Base-by-base conservation (phyloP, 2,329 filamentous ascomycete genomes). In the Sporothrix euskadiensis region DNA sequence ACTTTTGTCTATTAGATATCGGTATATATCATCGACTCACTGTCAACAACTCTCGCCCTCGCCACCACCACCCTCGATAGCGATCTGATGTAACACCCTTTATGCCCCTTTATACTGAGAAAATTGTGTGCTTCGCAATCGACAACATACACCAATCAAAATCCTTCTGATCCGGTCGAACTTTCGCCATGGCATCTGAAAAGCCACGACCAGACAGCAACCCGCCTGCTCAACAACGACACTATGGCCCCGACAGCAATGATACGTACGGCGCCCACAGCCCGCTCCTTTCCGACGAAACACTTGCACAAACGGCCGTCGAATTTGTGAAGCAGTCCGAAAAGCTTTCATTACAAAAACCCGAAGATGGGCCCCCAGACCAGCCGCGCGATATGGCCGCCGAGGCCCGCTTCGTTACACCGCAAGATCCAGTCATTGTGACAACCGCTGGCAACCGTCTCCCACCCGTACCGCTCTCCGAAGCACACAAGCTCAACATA, bases 401-500 rank as follows among this genome's bases (percentile, higher is more conserved):
- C 68, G 85, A 90, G 78, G 91, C 91, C 41, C 86, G 82, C n/a
- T 89, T 87, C 75, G 82, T 91, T 44, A 94, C 92, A 0, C 87
- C 90, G 0, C 88, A 91, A 68, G 92, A 94, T 79, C 88, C 91
- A 0, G 88, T 94, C 19, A 88, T 94, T 63, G 83, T 90, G 71
- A 93, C 91, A 0, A 86, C 87, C 16, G 88, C 91, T 79, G 91
- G 91, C 41, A 85, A 87, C 65, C 84, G 91, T 54, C 80, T 94
- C 6, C 92, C 92, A 0, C 87, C 88, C 0, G 89, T 94, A 1
- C 91, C 92, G 1, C 79, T 93, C 4, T 84, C 87, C 44, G 92
- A 94, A 81, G 91, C 92, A 0, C 84, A 88, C 75, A 91, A 89
- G 79, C 84, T 94, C 73, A 94, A 94, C 79, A 78, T 83, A 5